phyloP scores from a whole-genome alignment of 805 yeast genomes.

The Soucietia sequanensis region DNA sequence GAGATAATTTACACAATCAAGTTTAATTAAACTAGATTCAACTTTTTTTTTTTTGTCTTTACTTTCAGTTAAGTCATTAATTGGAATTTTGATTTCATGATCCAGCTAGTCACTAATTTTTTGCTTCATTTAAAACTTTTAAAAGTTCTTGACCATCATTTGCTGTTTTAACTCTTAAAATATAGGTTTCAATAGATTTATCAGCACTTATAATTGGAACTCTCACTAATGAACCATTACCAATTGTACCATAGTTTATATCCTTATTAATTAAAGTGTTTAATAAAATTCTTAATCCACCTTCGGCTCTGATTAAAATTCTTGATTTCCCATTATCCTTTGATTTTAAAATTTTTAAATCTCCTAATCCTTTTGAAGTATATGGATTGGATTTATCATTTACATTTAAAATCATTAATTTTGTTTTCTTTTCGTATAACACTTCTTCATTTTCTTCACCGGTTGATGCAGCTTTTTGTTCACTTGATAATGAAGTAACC shows the following conservation, averaged over 20 bases:
- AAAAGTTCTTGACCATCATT: conserved; percentile 60
- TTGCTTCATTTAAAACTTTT: conserved; percentile 25
- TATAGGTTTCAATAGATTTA: conserved; percentile 62
- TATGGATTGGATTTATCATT: conserved; percentile 52
- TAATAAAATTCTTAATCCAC: conserved; percentile 74
- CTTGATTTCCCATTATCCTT: conserved; percentile 63
- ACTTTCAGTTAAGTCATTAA: background rate
- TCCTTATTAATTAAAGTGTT: conserved; percentile 62
- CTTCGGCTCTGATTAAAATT: conserved; percentile 82
- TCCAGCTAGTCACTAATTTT: conserved; percentile 7
- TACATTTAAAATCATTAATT: conserved; percentile 60
- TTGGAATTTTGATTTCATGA: background rate
- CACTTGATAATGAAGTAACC: conserved; percentile 32
- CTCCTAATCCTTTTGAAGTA: conserved; percentile 75
- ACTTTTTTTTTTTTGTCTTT: no score
- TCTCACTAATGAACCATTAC: conserved; percentile 65
- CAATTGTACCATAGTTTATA: conserved; percentile 57
- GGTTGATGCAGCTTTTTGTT: conserved; percentile 50
- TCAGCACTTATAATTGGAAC: conserved; percentile 59
- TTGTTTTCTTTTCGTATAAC: conserved; percentile 65
- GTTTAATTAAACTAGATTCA: no score
- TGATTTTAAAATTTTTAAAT: conserved; percentile 67
- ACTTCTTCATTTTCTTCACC: conserved; percentile 85
- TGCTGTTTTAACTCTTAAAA: conserved; percentile 75
- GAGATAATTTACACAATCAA: no score